Percentiles rank a stretch among this genome's conserved stretches.
Evolutionary conservation across 306 rosid species (phyloP).

Genomic region (Cicer chorassanicum): DNA sequence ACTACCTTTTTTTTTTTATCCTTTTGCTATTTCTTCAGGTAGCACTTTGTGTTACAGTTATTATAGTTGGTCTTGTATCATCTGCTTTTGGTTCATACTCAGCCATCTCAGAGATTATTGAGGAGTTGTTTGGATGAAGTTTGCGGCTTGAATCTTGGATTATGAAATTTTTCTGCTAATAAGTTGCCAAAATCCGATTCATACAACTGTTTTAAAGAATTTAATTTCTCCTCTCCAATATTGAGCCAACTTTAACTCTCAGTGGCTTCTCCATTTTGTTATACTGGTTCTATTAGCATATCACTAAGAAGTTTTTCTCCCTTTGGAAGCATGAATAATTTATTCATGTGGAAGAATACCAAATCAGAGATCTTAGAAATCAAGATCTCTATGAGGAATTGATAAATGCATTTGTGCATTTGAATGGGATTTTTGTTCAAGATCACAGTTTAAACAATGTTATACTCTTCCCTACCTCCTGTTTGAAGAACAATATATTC

Average conservation of each 20-base stretch:
- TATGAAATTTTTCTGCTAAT: too few species aligned
- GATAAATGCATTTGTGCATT: background rate
- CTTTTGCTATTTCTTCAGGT: constrained; percentile 50
- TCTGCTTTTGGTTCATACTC: constrained; percentile 69
- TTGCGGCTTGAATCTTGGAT: too few species aligned
- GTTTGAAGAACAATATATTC: background rate
- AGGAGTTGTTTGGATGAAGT: constrained; percentile 54
- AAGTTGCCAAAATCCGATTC: too few species aligned
- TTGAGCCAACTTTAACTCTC: too few species aligned
- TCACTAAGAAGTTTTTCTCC: too few species aligned
- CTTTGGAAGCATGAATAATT: too few species aligned
- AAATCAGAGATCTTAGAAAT: too few species aligned
- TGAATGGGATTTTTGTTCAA: background rate
- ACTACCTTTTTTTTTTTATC: background rate
- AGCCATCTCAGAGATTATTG: constrained; percentile 59
- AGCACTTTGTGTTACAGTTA: constrained; percentile 57
- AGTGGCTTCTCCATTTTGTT: too few species aligned
- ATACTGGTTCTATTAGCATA: too few species aligned
- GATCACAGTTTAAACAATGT: background rate
- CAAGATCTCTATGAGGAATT: background rate
- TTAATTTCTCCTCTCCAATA: too few species aligned
- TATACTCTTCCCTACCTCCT: background rate
- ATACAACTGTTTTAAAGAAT: too few species aligned
- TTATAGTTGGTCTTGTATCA: constrained; percentile 59
- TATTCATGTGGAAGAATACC: too few species aligned